phyloP scores from a whole-genome alignment of 345 rosid species.

The Sisymbrium irio region DNA sequence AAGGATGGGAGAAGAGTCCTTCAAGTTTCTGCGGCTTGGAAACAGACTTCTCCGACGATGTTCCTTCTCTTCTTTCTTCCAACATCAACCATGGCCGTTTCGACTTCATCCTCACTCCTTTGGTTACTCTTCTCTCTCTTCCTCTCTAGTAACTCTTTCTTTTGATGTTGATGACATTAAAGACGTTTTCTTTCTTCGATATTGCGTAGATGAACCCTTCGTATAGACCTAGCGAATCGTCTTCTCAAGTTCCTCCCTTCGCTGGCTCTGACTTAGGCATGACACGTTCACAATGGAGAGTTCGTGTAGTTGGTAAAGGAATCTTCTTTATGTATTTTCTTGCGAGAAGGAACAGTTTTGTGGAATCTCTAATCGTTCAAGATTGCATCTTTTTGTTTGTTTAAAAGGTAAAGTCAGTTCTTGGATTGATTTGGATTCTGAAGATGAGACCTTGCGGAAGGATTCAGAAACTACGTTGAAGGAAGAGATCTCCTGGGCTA shows the following conservation, averaged over 20 bases:
- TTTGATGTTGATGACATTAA: no score
- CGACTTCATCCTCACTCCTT: conserved; percentile 60
- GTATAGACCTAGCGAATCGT: conserved; percentile 52
- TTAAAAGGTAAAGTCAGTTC: conserved; percentile 79
- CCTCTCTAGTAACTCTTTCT: conserved; percentile 22
- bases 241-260: conserved; percentile 46
- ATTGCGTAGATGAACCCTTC: conserved; percentile 63
- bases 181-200: background rate
- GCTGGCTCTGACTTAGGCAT: conserved; percentile 65
- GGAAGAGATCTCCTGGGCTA: conserved; percentile 85
- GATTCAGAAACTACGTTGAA: conserved; percentile 79
- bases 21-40: conserved; percentile 77
- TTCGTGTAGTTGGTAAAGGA: conserved; percentile 67
- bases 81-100: conserved; percentile 49
- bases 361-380: background rate
- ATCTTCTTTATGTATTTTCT: background rate
- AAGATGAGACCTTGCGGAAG: conserved; percentile 50
- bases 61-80: conserved; percentile 54
- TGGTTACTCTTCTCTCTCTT: conserved; percentile 58
- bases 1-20: conserved; percentile 55
- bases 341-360: background rate
- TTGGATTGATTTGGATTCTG: conserved; percentile 87
- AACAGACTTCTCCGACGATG: conserved; percentile 59
- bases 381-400: background rate
- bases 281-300: conserved; percentile 62